These are phyloP conservation scores for Pestalotiopsis sp. DNA, from an alignment of 2,329 filamentous ascomycete species.

Conservation along the genomic window DNA sequence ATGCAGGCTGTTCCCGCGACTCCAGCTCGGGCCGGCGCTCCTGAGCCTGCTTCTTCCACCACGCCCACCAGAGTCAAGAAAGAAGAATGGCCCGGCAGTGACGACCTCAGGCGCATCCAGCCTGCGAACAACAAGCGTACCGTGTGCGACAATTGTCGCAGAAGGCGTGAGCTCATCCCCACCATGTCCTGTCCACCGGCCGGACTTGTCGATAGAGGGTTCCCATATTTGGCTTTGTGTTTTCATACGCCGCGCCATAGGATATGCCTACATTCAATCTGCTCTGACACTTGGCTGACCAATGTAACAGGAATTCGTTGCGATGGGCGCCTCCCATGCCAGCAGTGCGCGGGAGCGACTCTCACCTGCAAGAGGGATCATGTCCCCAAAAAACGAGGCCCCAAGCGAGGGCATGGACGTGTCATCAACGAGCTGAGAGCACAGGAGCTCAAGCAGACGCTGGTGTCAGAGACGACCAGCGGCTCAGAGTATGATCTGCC, in stretches of 20 bases:
- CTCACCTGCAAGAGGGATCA: constrained; percentile 65
- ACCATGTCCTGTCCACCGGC: too few species aligned
- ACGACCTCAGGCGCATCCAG: constrained; percentile 6
- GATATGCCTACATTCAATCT: not conserved
- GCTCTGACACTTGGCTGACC: not conserved
- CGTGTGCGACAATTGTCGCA: constrained; percentile 46
- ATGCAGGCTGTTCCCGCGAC: not conserved
- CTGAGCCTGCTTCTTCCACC: not conserved
- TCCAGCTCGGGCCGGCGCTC: not conserved
- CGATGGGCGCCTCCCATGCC: constrained; percentile 52
- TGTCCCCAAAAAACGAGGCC: constrained; percentile 63
- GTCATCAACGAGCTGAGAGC: constrained; percentile 62
- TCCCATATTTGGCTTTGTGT: too few species aligned
- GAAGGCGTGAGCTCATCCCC: constrained; percentile 35
- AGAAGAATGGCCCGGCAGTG: not conserved
- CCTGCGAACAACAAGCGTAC: constrained; percentile 30
- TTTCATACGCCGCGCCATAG: too few species aligned
- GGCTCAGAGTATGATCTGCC: constrained; percentile 14
- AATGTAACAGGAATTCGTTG: constrained; percentile 41
- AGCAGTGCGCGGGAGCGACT: constrained; percentile 59
- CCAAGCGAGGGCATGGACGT: constrained; percentile 61
- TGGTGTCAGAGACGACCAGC: constrained; percentile 15
- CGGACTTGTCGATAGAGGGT: too few species aligned
- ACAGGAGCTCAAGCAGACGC: constrained; percentile 42
- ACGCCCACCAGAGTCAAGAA: constrained; percentile 8